Evolutionary conservation across 2,329 filamentous ascomycete genomes (phyloP).

Genomic region (Claviceps cyperi): DNA sequence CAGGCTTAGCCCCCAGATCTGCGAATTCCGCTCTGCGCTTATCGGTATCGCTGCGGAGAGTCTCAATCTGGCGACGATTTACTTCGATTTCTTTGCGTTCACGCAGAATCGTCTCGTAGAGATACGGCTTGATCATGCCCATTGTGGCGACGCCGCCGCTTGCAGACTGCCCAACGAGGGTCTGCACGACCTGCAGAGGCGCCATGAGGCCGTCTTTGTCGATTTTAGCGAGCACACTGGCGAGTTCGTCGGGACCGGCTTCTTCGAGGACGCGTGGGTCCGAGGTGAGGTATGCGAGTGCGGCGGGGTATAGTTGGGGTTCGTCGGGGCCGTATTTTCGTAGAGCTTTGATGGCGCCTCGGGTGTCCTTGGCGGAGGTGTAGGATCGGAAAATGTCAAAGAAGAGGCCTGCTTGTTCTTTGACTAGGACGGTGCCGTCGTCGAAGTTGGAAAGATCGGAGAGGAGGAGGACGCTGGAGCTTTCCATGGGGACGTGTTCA

Average conservation of each 20-base stretch:
- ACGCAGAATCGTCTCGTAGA: slow-evolving; percentile 74
- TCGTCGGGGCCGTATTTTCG: slow-evolving; percentile 85
- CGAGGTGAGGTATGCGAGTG: slow-evolving; percentile 85
- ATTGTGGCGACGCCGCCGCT: slow-evolving; percentile 66
- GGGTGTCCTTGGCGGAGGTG: slow-evolving; percentile 80
- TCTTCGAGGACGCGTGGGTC: slow-evolving; percentile 69
- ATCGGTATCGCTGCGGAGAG: slow-evolving; percentile 72
- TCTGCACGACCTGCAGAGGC: slow-evolving; percentile 90
- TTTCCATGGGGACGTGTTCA: slow-evolving; percentile 73
- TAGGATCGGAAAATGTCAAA: slow-evolving; percentile 97
- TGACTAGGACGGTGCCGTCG: slow-evolving; percentile 81
- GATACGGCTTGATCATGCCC: slow-evolving; percentile 91
- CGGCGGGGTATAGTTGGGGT: slow-evolving; percentile 82
- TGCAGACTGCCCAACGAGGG: slow-evolving; percentile 49
- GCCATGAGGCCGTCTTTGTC: slow-evolving; percentile 87
- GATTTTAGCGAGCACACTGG: slow-evolving; percentile 68
- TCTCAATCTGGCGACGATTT: slow-evolving; percentile 69
- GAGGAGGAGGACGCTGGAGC: slow-evolving; percentile 82
- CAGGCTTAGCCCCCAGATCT: slow-evolving; percentile 64
- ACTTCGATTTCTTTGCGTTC: slow-evolving; percentile 72
- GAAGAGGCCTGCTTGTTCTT: slow-evolving; percentile 80
- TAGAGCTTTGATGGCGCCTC: slow-evolving; percentile 76
- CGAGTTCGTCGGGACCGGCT: slow-evolving; percentile 68
- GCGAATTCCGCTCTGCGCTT: slow-evolving; percentile 65
- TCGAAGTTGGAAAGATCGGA: slow-evolving; percentile 85